Base-by-base conservation (phyloP, 176 grass and related monocot genomes). In the Juncus inflexus region DNA sequence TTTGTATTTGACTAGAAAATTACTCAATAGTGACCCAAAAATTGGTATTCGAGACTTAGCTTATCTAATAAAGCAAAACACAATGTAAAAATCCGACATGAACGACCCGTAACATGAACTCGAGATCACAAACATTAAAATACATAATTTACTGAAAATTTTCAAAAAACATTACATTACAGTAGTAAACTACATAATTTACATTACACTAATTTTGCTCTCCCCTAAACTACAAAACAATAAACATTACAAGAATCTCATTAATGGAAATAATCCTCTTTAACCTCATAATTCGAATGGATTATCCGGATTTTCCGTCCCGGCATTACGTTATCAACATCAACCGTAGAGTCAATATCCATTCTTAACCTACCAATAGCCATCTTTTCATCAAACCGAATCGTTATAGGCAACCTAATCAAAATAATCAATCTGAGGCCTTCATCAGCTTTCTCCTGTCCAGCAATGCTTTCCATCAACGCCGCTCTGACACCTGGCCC, bases 241-340 rank as follows among this genome's bases (percentile, higher is more conserved):
- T 19, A 64, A 13, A 37, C 16, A 62, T 35, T 57, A 12, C 40
- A 49, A 62, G 12, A 41, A 52, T 15, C 9, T 52, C 37, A 51
- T 64, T 40, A 37, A 39, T 64, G 51, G 40, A 65, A 57, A 66
- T 57, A 76, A 64, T 73, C 69, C 53, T 66, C 36, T 12, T 47
- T 55, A n/a, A 66, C 9, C 15, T 40, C 35, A 12, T 60, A 56
- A 10, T 35, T 19, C 7, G 61, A 10, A 7, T 38, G 35, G 39
- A 59, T 38, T 15, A 80, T 73, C 15, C 4, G 0, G 52, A 56
- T 37, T 3, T 49, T 50, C 41, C 43, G 72, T 9, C 78, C 64
- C 3, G 79, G 72, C 10, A 49, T 19, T 1, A 72, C 42, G 13
- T 51, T 42, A 28, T 42, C 15, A 3, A 77, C 64, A 15, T 58